These are phyloP conservation scores for Curvularia lunata DNA, from an alignment of 2,329 filamentous ascomycete genomes.

Conservation along the genomic window DNA sequence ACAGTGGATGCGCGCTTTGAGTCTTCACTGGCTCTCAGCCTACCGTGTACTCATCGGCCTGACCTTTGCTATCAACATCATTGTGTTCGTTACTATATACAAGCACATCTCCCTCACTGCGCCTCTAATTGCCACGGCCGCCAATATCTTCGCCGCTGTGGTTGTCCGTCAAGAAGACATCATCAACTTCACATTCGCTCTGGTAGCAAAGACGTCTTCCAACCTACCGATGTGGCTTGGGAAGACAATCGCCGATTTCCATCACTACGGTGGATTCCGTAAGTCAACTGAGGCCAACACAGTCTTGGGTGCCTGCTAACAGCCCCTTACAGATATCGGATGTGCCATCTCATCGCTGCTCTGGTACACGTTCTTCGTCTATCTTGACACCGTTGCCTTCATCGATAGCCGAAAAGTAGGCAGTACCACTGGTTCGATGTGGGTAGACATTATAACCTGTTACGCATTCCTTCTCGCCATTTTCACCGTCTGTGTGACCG, in stretches of 20 bases:
- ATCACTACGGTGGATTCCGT: slow-evolving; percentile 44
- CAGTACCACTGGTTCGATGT: slow-evolving; percentile 26
- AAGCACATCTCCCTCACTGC: background rate
- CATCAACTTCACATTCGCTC: slow-evolving; percentile 38
- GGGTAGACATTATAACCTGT: slow-evolving; percentile 25
- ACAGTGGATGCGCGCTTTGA: slow-evolving; percentile 6
- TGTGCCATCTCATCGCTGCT: slow-evolving; percentile 37
- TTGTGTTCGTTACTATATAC: background rate
- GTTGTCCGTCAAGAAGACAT: slow-evolving; percentile 44
- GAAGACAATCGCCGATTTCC: slow-evolving; percentile 33
- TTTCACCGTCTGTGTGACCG: slow-evolving; percentile 32
- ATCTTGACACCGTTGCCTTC: slow-evolving; percentile 38
- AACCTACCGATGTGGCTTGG: slow-evolving; percentile 34
- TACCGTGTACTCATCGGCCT: slow-evolving; percentile 25
- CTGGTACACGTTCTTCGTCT: slow-evolving; percentile 55
- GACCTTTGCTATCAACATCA: slow-evolving; percentile 18
- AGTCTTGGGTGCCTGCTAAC: no score
- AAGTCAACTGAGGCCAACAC: no score
- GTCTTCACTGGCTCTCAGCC: slow-evolving; percentile 26
- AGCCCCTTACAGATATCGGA: slow-evolving; percentile 30
- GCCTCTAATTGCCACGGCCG: slow-evolving; percentile 37
- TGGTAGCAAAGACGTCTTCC: slow-evolving; percentile 37
- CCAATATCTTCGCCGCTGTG: slow-evolving; percentile 45
- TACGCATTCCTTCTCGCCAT: slow-evolving; percentile 28
- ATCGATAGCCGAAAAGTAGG: slow-evolving; percentile 1